Base-by-base conservation (phyloP, 805 yeast species). In the Yarrowia deformans region DNA sequence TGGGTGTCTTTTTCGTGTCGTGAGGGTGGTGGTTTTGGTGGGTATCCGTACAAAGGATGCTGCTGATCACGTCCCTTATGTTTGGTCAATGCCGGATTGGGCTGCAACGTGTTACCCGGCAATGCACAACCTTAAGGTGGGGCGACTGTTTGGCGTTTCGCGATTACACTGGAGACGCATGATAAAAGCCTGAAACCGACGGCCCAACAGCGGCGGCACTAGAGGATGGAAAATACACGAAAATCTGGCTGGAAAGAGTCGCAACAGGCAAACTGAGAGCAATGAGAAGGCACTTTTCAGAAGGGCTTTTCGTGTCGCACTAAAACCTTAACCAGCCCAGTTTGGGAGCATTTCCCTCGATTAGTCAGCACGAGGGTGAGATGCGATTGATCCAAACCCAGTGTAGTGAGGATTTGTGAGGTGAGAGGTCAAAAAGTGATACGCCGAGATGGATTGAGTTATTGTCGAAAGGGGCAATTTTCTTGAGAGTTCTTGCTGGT, bases 71-170 rank as follows among this genome's bases (percentile, higher is more conserved):
- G 40, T 10, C 14, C n/a, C 64, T 56, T 39, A 58, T 43, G 66
- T 60, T 60, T 60, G 66, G 66, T 40, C 37, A 23, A 40, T 56
- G 63, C 63, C 63, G 48, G 19, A 18, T 56, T 56, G 13, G 50
- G 66, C 64, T n/a, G 29, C 29, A 23, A 13, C 9, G 42, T 3
- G 37, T 60, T 60, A 60, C 66, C 66, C 66, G 50, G 52, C 34
- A 5, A 42, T 19, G 14, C 1, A 0, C 2, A 60, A 60, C 48
- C n/a, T 32, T 32, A 60, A 43, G 10, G 45, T 60, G 66, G 66
- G 52, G 63, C 63, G 63, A 56, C 48, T 56, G 63, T 56, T 56
- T 60, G 66, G 66, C 66, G 66, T 60, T 56, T 40, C 63, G 63
- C 48, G 63, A 29, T 18, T 23, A 54, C 45, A 8, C 45, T n/a